phyloP scores from a whole-genome alignment of 2,329 filamentous ascomycete species.

The Diaporthe sp. region DNA sequence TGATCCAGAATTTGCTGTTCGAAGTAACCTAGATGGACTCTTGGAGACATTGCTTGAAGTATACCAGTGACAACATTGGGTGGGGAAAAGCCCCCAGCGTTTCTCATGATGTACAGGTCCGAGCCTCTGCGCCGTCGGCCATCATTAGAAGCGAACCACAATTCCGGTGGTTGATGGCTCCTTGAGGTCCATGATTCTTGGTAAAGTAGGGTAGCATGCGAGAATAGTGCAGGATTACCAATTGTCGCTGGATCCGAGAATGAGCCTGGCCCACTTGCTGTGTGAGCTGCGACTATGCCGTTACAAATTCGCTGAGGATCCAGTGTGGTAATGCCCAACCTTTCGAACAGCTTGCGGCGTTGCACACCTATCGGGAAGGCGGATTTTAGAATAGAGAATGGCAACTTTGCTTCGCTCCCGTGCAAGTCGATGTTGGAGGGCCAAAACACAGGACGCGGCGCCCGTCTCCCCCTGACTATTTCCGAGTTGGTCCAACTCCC shows the following conservation, averaged over 20 bases:
- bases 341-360: not conserved
- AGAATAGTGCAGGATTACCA: not conserved
- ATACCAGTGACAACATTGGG: not conserved
- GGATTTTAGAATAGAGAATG: not conserved
- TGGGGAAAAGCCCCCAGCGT: not conserved
- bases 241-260: not conserved
- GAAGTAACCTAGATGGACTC: not conserved
- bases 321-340: not conserved
- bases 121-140: not conserved
- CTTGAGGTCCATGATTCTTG: not conserved
- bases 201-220: not conserved
- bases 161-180: too few relatives aligned
- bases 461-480: not conserved
- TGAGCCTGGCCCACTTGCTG: not conserved
- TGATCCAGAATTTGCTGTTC: too few relatives aligned
- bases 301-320: not conserved
- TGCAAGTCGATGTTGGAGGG: not conserved
- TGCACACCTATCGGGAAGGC: accelerated
- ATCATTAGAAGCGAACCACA: not conserved
- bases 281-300: not conserved
- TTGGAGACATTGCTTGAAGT: not conserved
- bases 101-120: not conserved
- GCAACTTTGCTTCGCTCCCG: not conserved
- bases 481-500: not conserved
- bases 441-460: not conserved